Evolutionary conservation across 2,329 filamentous ascomycete species (phyloP).

Genomic region (Claviceps capensis): DNA sequence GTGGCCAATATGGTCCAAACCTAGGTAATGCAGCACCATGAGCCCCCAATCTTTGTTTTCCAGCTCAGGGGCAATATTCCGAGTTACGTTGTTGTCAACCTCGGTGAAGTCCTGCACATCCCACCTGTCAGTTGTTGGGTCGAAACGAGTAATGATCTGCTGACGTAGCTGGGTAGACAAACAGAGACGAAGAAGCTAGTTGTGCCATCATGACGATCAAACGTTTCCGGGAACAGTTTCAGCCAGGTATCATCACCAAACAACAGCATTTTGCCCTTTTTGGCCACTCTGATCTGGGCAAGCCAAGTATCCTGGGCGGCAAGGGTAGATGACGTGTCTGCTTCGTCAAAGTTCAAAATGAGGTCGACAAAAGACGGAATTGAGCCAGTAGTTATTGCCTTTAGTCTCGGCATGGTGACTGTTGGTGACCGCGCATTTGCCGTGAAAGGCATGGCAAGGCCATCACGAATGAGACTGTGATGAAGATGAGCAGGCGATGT

Average conservation of each 20-base stretch:
- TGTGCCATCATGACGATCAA: slow-evolving; percentile 79
- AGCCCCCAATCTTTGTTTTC: slow-evolving; percentile 72
- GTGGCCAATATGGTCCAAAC: slow-evolving; percentile 93
- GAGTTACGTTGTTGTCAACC: slow-evolving; percentile 93
- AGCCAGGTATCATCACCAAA: slow-evolving; percentile 98
- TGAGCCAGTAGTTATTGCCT: slow-evolving; percentile 92
- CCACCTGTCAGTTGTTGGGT: neutral
- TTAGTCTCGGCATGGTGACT: slow-evolving; percentile 95
- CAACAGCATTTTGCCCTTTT: slow-evolving; percentile 68
- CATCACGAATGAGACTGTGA: slow-evolving; percentile 67
- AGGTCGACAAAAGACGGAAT: slow-evolving; percentile 97
- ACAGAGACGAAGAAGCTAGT: slow-evolving; percentile 97
- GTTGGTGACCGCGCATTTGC: slow-evolving; percentile 93
- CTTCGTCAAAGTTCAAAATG: slow-evolving; percentile 91
- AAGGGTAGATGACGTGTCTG: slow-evolving; percentile 78
- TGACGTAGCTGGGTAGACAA: slow-evolving; percentile 24
- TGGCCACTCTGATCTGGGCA: slow-evolving; percentile 70
- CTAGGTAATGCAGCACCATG: slow-evolving; percentile 90
- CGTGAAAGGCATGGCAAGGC: slow-evolving; percentile 81
- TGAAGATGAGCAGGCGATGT: neutral
- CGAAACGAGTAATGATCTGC: neutral
- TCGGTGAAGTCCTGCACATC: slow-evolving; percentile 74
- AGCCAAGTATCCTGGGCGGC: slow-evolving; percentile 91
- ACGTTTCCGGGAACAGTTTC: slow-evolving; percentile 84
- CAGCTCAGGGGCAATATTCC: slow-evolving; percentile 71